These are phyloP conservation scores for Kalaharituber pfeilii DNA, from an alignment of 2,329 filamentous ascomycete species.

Conservation along the genomic window DNA sequence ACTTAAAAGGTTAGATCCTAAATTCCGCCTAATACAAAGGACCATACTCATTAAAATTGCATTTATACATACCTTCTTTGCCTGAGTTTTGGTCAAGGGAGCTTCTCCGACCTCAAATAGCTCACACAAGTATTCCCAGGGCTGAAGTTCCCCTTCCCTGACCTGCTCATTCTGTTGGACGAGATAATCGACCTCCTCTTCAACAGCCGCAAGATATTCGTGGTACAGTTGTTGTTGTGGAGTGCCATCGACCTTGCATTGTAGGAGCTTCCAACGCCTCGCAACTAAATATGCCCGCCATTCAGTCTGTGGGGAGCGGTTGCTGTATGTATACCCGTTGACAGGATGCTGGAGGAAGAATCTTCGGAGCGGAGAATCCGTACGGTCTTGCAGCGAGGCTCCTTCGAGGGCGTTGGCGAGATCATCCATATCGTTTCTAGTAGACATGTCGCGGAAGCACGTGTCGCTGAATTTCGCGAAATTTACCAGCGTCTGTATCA, in stretches of 20 bases:
- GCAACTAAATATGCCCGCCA: background rate
- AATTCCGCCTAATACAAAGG: too few species aligned
- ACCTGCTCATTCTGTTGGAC: background rate
- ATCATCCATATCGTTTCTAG: too few species aligned
- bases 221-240: background rate
- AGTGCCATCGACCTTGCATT: background rate
- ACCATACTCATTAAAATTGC: background rate
- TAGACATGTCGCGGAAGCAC: too few species aligned
- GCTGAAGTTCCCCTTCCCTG: background rate
- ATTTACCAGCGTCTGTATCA: too few species aligned
- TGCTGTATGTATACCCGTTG: background rate
- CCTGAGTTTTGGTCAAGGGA: background rate
- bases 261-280: background rate
- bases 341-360: background rate
- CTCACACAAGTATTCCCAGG: background rate
- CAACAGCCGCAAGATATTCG: background rate
- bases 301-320: background rate
- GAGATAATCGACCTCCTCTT: background rate
- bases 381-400: background rate
- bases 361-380: background rate
- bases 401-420: background rate
- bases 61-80: background rate
- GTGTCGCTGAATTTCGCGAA: too few species aligned
- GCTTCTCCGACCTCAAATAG: background rate
- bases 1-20: background rate